Evolutionary conservation across 1,284 basidiomycete species (phyloP), one percentile per base, ranked within the genome.

Genomic region (Moesziomyces sp.): DNA sequence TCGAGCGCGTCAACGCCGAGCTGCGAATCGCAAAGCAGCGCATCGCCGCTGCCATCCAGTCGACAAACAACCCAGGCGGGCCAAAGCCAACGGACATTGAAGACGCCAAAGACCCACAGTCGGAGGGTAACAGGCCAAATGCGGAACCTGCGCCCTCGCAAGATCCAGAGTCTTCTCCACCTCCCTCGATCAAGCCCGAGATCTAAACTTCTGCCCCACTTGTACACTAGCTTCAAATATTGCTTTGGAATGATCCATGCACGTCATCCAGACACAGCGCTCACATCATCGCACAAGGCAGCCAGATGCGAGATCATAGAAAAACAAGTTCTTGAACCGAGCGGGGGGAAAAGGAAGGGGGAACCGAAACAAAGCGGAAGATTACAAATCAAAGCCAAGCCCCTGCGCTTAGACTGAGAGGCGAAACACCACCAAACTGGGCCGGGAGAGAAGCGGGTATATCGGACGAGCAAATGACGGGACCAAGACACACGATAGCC

Each of bases 1-100:
- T 82, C 35, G 83, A 84, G 38, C 44, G 79, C 30, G 83, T 81
- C 9, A 77, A 82, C 49, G 59, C 52, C 30, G 73, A 75, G 45
- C 30, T 75, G 46, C 46, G 73, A 26, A 71, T 75, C 30, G 54
- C 73, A 3, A 75, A 71, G 44, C 60, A 62, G 35, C 43, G 72
- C 26, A 58, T 70, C 21, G 62, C 61, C 0, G 61, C 60, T 8
- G 59, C 56, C 14, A 16, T 46, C 30, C 56, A 70, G 23, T 38
- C 35, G 18, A 45, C 44, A n/a, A 45, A 38, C 35, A 38, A 38
- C 13, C 35, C 35, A 49, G 47, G 11, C 16, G 43, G 10, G 24
- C 45, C 5, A 63, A 63, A 33, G 45, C 21, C 2, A 14, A 0
- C 1, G 40, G 28, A 16, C 30, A 18, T 6, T 47, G 13, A 13